Conservation (phyloP, 345 rosid genomes). For the Raphanus sativus region DNA sequence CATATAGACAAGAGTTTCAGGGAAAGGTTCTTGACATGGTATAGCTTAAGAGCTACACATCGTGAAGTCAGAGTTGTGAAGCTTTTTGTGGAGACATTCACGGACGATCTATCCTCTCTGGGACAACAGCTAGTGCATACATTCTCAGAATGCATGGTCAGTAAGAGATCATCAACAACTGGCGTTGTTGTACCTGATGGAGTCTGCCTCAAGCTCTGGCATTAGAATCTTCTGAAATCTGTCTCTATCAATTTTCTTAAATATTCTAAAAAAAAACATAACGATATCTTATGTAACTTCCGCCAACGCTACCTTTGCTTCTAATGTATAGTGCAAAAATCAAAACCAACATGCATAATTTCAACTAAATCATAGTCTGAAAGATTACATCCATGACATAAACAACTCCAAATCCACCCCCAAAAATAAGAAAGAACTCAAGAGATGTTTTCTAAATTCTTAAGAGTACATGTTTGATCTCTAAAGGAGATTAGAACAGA, state of each 20-base stretch:
- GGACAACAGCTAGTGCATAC: constrained; percentile 91
- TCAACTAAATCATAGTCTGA: constrained; percentile 17
- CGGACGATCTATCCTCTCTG: constrained; percentile 73
- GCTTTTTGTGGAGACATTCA: constrained; percentile 68
- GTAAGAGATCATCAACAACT: constrained; percentile 41
- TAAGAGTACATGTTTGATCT: constrained; percentile 19
- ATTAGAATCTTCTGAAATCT: constrained; percentile 40
- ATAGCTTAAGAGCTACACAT: constrained; percentile 77
- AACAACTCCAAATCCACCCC: neutral
- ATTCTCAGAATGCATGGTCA: constrained; percentile 68
- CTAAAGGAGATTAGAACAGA: constrained; percentile 15
- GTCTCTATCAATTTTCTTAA: neutral
- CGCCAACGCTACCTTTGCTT: neutral
- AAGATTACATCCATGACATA: neutral
- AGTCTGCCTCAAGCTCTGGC: constrained; percentile 94
- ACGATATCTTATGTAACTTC: neutral
- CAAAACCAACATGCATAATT: neutral
- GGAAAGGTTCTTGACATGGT: constrained; percentile 96
- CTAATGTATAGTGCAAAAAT: neutral
- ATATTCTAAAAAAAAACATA: neutral
- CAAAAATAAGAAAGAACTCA: neutral
- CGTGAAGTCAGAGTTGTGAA: constrained; percentile 82
- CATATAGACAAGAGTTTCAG: constrained; percentile 89
- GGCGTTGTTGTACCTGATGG: constrained; percentile 68
- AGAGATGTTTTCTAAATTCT: neutral